Conservation (phyloP, 2,329 filamentous ascomycete species). For the Colletotrichum tanaceti region DNA sequence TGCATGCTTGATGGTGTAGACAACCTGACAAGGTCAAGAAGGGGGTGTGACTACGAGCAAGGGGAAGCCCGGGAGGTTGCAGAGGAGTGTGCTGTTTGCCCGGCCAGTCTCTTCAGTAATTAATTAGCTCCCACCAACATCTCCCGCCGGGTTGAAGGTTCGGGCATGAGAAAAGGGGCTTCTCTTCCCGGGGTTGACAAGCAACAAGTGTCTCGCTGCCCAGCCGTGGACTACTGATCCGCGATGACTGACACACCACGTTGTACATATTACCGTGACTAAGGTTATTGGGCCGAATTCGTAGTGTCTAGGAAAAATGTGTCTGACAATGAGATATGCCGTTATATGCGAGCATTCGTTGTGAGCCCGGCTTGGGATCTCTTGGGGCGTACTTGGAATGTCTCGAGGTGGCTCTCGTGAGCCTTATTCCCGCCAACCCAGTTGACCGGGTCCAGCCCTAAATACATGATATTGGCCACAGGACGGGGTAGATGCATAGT, state of each 20-base stretch:
- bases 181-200: neutral
- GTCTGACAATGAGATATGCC: neutral
- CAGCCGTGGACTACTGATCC: neutral
- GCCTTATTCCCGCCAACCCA: no score
- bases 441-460: conserved; percentile 25
- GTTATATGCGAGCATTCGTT: neutral
- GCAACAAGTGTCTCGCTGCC: conserved; percentile 14
- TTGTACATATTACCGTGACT: conserved; percentile 10
- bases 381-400: neutral
- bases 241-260: conserved; percentile 19
- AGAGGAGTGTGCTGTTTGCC: neutral
- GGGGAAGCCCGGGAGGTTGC: conserved; percentile 8
- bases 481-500: no score
- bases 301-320: neutral
- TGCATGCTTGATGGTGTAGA: conserved; percentile 12
- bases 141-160: neutral
- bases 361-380: neutral
- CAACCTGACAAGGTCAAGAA: neutral
- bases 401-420: neutral
- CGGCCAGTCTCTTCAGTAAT: no score
- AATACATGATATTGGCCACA: conserved; percentile 9
- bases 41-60: conserved; percentile 5
- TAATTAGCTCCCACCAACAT: neutral
- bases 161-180: neutral
- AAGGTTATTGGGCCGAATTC: conserved; percentile 7